Conservation (phyloP, 768 basidiomycete genomes). For the Suillus spraguei region DNA sequence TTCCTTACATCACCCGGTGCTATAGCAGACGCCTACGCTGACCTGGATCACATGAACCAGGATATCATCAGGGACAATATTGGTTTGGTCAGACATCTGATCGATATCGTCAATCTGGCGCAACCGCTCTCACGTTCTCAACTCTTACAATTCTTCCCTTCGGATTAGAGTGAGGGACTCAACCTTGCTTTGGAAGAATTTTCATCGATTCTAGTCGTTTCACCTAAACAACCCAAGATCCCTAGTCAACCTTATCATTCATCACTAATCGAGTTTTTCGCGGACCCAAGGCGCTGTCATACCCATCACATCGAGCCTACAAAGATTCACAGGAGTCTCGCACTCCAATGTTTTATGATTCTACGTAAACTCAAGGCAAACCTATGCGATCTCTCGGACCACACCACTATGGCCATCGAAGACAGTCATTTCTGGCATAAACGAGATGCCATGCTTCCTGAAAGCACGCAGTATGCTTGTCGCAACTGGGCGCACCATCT, state of each 20-base stretch:
- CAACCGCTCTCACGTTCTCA: background rate
- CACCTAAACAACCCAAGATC: background rate
- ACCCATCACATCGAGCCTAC: background rate
- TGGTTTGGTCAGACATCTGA: background rate
- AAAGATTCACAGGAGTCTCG: background rate
- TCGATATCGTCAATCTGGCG: background rate
- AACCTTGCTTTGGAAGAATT: background rate
- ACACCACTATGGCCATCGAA: background rate
- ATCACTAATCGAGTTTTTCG: background rate
- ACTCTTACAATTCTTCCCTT: background rate
- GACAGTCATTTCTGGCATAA: background rate
- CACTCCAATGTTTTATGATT: background rate
- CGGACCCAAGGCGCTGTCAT: background rate
- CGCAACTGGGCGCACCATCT: background rate
- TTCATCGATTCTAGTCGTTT: background rate
- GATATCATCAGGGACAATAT: background rate
- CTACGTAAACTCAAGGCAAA: background rate
- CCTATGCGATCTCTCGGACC: background rate
- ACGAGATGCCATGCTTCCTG: background rate
- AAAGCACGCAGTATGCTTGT: background rate
- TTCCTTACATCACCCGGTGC: background rate
- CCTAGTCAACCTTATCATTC: background rate
- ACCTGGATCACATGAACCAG: background rate
- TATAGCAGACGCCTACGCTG: background rate
- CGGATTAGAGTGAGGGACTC: background rate